Evolutionary conservation across 2,329 filamentous ascomycete genomes (phyloP), one percentile per base, ranked within the genome.

Genomic region (Blumeriella jaapii): DNA sequence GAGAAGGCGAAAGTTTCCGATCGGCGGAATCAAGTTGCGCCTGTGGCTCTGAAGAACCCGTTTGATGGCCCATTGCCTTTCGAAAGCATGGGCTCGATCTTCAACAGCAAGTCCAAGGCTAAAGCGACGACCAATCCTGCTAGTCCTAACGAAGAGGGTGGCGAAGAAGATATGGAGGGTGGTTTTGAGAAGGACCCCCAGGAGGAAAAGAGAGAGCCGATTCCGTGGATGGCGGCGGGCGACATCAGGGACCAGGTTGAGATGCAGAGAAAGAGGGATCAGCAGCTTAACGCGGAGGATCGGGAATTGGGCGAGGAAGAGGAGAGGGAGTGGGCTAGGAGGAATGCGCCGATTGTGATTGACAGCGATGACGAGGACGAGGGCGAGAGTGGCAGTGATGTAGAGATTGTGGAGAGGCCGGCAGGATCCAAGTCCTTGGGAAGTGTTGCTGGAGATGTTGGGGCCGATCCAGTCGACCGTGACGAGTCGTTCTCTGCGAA

Each of bases 21-120:
- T n/a, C n/a, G n/a, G 26, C 55, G 56, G 12, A 61, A 57, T 26
- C 56, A 34, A 10, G 32, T 55, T 16, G 52, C 57, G 3, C 55
- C 61, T 13, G 51, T 61, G 3, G 51, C 59, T 31, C 64, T 69
- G 22, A 73, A 71, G 45, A 74, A 75, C 47, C 66, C 73, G 3
- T 82, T 93, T 52, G 73, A 74, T 45, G 89, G 89, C 0, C 85
- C 87, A 0, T 59, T 98, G 4, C 91, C 91, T 0, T 98, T 98
- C 52, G 86, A 94, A 48, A 89, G 85, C 52, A 67, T 94, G 33
- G 78, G 72, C 2, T 69, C 67, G 1, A 62, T 76, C 2, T 76
- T 75, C 40, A 59, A 59, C 4, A 66, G 63, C 43, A 65, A 62
- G 36, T 44, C 27, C n/a, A 39, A 31, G 1, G 45, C n/a, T n/a